Evolutionary conservation across 106 monocot species (phyloP).

Genomic region (Platanthera zijinensis): DNA sequence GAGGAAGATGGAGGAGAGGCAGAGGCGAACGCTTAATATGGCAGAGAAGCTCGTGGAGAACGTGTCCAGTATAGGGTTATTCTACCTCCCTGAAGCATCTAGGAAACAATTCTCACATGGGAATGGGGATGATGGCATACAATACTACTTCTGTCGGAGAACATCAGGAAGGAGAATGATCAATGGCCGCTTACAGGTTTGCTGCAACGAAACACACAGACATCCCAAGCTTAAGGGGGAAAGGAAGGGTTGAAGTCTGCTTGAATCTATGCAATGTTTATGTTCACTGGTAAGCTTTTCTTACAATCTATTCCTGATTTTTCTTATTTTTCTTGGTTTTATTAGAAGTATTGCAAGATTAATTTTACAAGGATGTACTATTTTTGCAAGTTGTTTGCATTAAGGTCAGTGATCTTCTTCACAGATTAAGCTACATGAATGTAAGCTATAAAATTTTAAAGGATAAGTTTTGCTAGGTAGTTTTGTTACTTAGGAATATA

Average conservation of each 20-base stretch:
- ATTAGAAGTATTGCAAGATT: no score
- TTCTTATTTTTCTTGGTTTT: not conserved
- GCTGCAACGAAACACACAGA: conserved; percentile 37
- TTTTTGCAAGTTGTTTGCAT: no score
- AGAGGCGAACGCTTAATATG: no score
- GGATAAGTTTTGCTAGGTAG: no score
- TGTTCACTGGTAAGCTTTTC: not conserved
- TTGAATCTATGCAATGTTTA: not conserved
- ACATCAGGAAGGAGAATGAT: conserved; percentile 9
- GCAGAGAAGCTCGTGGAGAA: no score
- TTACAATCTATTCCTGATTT: not conserved
- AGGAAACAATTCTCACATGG: conserved; percentile 44
- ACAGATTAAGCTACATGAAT: no score
- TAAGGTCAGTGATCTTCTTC: no score
- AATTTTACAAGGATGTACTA: no score
- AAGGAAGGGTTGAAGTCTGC: conserved; percentile 47
- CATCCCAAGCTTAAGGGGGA: conserved; percentile 73
- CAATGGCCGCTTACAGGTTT: conserved; percentile 66
- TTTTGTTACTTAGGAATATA: no score
- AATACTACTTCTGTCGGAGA: conserved; percentile 9
- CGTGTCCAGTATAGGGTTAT: not conserved
- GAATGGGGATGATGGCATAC: conserved; percentile 34
- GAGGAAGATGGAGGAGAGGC: no score
- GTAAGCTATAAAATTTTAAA: no score
- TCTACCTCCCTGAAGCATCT: conserved; percentile 17